These are phyloP conservation scores for Ogataea salicorniae DNA, from an alignment of 805 yeast genomes.

Conservation along the genomic window DNA sequence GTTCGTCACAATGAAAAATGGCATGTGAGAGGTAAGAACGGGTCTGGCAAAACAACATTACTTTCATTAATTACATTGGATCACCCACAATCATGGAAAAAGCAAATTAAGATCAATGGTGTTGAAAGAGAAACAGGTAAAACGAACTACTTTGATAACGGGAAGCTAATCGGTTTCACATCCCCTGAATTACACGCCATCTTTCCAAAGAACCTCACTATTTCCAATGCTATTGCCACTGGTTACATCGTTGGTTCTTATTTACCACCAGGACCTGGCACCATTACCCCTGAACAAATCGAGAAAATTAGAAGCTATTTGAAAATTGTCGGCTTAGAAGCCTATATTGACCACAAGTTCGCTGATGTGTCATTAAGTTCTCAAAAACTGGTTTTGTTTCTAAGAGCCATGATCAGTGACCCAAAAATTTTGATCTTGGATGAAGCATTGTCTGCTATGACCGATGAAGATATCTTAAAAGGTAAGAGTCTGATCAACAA, in stretches of 20 bases:
- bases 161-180: constrained; percentile 73
- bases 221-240: constrained; percentile 56
- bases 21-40: constrained; percentile 88
- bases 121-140: constrained; percentile 67
- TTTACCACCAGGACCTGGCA: constrained; percentile 37
- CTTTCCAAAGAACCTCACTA: constrained; percentile 57
- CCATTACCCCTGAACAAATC: constrained; percentile 33
- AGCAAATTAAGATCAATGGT: constrained; percentile 58
- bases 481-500: constrained; percentile 49
- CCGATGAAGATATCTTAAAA: constrained; percentile 48
- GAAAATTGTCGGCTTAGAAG: constrained; percentile 39
- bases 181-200: constrained; percentile 91
- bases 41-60: constrained; percentile 89
- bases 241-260: constrained; percentile 72
- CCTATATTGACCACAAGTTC: constrained; percentile 38
- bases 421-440: constrained; percentile 81
- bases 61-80: constrained; percentile 84
- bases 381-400: constrained; percentile 72
- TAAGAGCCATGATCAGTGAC: constrained; percentile 70
- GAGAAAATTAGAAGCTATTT: constrained; percentile 41
- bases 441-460: constrained; percentile 92
- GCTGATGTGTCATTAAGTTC: constrained; percentile 56
- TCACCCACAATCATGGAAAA: constrained; percentile 95
- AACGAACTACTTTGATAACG: constrained; percentile 72
- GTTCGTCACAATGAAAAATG: constrained; percentile 72